Conservation (phyloP, 768 basidiomycete genomes). For the Termitomyces sp. region DNA sequence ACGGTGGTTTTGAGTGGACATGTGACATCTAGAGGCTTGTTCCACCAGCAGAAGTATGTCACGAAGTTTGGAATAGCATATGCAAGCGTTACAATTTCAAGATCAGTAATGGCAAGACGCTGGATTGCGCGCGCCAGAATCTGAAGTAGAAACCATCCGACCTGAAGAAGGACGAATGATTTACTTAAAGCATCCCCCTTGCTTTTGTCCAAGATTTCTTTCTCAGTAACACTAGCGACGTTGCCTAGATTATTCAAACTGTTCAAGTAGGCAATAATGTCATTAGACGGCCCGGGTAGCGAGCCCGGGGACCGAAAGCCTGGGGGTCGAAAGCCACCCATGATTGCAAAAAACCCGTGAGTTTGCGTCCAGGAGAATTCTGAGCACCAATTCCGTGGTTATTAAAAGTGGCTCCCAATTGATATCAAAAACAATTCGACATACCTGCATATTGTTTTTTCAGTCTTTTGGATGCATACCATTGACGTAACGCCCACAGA, state of each 20-base stretch:
- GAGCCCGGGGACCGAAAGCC: too few relatives aligned
- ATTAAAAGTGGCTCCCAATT: neutral
- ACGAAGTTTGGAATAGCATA: constrained; percentile 20
- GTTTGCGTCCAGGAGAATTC: constrained; percentile 16
- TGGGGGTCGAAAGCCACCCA: constrained; percentile 19
- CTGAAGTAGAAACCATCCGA: constrained; percentile 24
- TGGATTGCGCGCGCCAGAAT: constrained; percentile 17
- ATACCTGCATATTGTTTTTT: neutral
- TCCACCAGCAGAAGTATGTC: constrained; percentile 28
- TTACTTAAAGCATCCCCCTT: constrained; percentile 17
- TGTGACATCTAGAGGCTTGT: constrained; percentile 26
- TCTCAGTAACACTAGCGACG: constrained; percentile 4
- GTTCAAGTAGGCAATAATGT: neutral
- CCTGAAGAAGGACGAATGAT: constrained; percentile 17
- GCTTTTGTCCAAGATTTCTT: constrained; percentile 20
- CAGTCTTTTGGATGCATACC: constrained; percentile 14
- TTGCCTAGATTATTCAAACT: too few relatives aligned
- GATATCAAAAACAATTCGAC: neutral
- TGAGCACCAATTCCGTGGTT: neutral
- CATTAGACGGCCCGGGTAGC: too few relatives aligned
- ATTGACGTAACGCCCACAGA: constrained; percentile 16
- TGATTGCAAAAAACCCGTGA: constrained; percentile 22
- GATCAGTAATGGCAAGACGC: constrained; percentile 19
- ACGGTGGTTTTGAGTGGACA: constrained; percentile 7
- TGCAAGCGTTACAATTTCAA: constrained; percentile 26